Evolutionary conservation across 78 protist species (phyloP).

Genomic region (Polysphondylium violaceum): DNA sequence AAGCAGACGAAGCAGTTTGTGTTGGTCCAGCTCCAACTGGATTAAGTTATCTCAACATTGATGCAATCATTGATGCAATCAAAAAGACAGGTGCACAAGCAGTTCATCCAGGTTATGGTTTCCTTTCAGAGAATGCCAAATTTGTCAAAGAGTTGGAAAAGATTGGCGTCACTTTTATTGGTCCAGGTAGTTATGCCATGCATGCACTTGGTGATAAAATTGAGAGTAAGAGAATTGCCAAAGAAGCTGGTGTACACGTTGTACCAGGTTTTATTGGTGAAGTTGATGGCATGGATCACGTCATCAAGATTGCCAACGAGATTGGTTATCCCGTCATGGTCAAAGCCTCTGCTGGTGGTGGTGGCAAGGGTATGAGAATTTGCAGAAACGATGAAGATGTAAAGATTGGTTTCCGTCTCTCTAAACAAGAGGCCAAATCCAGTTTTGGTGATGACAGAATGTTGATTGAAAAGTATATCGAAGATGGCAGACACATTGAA

Average conservation of each 20-base stretch:
- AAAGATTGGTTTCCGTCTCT: conserved; percentile 85
- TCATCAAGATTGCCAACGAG: conserved; percentile 83
- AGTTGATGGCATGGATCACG: conserved; percentile 79
- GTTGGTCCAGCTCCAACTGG: conserved; percentile 94
- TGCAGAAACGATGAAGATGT: conserved; percentile 92
- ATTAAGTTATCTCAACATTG: conserved; percentile 92
- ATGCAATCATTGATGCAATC: conserved; percentile 90
- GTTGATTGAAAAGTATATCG: conserved; percentile 96
- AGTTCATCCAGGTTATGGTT: conserved; percentile 99
- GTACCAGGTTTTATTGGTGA: conserved; percentile 95
- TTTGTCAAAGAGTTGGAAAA: conserved; percentile 76
- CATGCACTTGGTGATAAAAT: conserved; percentile 97
- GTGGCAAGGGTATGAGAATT: conserved; percentile 96
- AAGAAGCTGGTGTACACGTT: conserved; percentile 90
- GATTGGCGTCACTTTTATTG: conserved; percentile 75
- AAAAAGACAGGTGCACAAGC: conserved; percentile 94
- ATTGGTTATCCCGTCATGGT: conserved; percentile 97
- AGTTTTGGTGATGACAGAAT: conserved; percentile 95
- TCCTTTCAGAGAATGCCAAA: conserved; percentile 95
- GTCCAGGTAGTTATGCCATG: conserved; percentile 91
- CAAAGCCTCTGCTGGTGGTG: conserved; percentile 98
- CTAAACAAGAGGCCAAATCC: conserved; percentile 82
- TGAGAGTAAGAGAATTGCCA: conserved; percentile 92
- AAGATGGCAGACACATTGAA: conserved; percentile 98
- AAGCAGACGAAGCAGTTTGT: conserved; percentile 92